phyloP scores from a whole-genome alignment of 768 basidiomycete genomes.

The Russula ochroleuca region DNA sequence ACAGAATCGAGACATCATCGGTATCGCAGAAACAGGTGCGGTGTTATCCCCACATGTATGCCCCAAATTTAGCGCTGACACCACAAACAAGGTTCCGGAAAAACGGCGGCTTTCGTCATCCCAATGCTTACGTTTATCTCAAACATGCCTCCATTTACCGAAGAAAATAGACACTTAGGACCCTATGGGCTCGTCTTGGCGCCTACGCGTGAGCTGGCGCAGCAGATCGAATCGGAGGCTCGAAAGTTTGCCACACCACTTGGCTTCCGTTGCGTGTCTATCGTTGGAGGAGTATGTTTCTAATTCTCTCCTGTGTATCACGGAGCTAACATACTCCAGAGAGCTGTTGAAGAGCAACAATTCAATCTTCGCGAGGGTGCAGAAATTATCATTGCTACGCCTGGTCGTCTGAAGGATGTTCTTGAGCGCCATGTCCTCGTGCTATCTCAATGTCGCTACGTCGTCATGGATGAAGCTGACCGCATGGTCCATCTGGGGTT shows the following conservation, averaged over 20 bases:
- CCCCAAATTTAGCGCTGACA: neutral
- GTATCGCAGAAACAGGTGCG: constrained; percentile 95
- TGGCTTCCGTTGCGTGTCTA: constrained; percentile 92
- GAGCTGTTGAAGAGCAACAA: constrained; percentile 95
- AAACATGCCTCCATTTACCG: constrained; percentile 75
- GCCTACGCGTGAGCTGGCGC: constrained; percentile 96
- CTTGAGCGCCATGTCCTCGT: constrained; percentile 95
- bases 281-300: constrained; percentile 86
- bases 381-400: constrained; percentile 97
- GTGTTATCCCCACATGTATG: constrained; percentile 14
- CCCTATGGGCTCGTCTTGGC: constrained; percentile 92
- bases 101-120: constrained; percentile 97
- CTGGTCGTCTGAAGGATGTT: constrained; percentile 96
- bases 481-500: constrained; percentile 99
- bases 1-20: constrained; percentile 95
- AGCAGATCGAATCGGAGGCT: constrained; percentile 93
- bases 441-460: constrained; percentile 93
- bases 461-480: constrained; percentile 99
- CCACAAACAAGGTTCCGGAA: constrained; percentile 75
- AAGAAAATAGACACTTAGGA: constrained; percentile 91
- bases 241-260: constrained; percentile 87
- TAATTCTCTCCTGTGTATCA: constrained; percentile 19
- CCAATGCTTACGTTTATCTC: constrained; percentile 96
- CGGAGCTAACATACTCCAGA: constrained; percentile 39
- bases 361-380: constrained; percentile 97